Base-by-base conservation (phyloP, 176 grass and related monocot genomes). In the Avena sativa region DNA sequence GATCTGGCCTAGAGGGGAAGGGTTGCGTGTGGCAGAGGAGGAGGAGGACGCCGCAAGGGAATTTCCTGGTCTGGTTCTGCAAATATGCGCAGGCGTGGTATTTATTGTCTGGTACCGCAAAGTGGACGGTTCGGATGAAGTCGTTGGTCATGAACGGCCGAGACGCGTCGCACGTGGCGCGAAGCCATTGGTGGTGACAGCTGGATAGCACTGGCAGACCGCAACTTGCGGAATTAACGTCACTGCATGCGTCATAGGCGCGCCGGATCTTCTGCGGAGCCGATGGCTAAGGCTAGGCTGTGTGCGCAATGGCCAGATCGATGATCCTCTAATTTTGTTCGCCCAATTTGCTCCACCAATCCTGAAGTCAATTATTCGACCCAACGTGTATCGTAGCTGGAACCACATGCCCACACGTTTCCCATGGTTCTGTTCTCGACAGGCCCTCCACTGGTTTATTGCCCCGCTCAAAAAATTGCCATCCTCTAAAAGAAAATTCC, bases 211-310 rank as follows among this genome's bases (percentile, higher is more conserved):
- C 79, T 7, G 53, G 77, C 3, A 0, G 15, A 28, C 61, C 86
- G 71, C 86, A 62, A 91, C 53, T 71, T 82, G 77, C 52, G 77
- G 30, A 17, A 77, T 84, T 87, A 44, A 56, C 91, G 85, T 93
- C 91, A 93, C 7, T 90, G 91, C 88, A 0, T 86, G 82, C 91
- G 88, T 90, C 88, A 90, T 67, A 2, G 1, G 5, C 3, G 1
- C 1, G 0, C 6, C 5, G 90, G 90, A 91, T 91, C 78, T 3
- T 23, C 19, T 91, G 82, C 13, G 82, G 53, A 0, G 0, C 2
- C 2, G 0, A 20, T 43, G 40, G 1, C 8, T 12, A 0, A 4
- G 1, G 20, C 1, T 1, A 1, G 2, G 0, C 0, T 0, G 9
- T 84, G 16, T 84, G 76, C 49, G 15, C 4, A 17, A 23, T 2